Percentiles rank a stretch among this genome's conserved stretches.
phyloP scores from a whole-genome alignment of 2,329 filamentous ascomycete genomes.

The Tolypocladium album region DNA sequence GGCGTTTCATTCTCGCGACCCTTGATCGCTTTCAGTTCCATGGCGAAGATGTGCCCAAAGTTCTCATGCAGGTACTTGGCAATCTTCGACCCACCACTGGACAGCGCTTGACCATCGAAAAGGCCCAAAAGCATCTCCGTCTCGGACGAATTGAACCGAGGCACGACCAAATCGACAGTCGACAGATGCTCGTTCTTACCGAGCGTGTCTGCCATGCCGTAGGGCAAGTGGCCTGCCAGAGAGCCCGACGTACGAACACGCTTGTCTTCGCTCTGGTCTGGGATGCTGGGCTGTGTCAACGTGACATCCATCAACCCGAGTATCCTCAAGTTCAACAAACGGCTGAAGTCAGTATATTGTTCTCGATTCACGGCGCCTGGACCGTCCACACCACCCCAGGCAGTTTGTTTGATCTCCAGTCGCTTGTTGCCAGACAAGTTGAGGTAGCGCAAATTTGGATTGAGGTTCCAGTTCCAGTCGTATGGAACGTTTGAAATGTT shows the following conservation, averaged over 20 bases:
- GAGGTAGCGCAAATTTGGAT: slow-evolving; percentile 86
- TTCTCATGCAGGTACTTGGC: slow-evolving; percentile 96
- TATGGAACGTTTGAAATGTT: slow-evolving; percentile 99
- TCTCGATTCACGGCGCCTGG: slow-evolving; percentile 46
- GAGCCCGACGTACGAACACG: slow-evolving; percentile 97
- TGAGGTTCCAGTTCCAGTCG: slow-evolving; percentile 99
- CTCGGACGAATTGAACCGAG: slow-evolving; percentile 80
- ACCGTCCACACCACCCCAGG: slow-evolving; percentile 31
- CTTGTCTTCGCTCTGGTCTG: slow-evolving; percentile 88
- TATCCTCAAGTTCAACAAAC: slow-evolving; percentile 71
- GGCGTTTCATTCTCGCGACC: slow-evolving; percentile 61
- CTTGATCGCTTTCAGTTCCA: slow-evolving; percentile 69
- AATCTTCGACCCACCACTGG: slow-evolving; percentile 85
- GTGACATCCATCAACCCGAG: slow-evolving; percentile 97
- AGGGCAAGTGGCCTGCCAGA: slow-evolving; percentile 77
- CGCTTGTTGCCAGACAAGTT: slow-evolving; percentile 96
- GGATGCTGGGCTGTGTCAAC: slow-evolving; percentile 82
- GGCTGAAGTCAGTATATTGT: slow-evolving; percentile 77
- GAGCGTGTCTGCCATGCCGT: slow-evolving; percentile 94
- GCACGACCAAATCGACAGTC: slow-evolving; percentile 90
- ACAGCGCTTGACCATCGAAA: slow-evolving; percentile 88
- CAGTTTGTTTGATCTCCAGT: slow-evolving; percentile 71
- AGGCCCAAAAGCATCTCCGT: slow-evolving; percentile 86
- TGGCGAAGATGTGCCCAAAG: slow-evolving; percentile 73
- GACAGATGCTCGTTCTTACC: slow-evolving; percentile 91